phyloP scores from a whole-genome alignment of 106 monocot genomes.

The Dendrobium catenatum region DNA sequence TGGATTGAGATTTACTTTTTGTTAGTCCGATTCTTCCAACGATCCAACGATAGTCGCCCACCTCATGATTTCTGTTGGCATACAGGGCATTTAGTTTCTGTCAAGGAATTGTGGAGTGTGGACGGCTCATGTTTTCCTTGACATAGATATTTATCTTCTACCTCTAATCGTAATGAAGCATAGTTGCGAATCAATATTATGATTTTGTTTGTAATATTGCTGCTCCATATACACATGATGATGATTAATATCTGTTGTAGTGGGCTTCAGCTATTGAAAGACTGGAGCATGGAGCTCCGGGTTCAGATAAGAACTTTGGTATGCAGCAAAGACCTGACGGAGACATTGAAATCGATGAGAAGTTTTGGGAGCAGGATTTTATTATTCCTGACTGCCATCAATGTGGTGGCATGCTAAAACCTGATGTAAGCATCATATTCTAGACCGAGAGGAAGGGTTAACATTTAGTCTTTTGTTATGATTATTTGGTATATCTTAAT shows the following conservation, averaged over 20 bases:
- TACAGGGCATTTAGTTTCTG: neutral
- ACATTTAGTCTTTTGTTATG: neutral
- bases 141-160: neutral
- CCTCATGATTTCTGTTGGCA: too few relatives aligned
- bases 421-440: conserved; percentile 65
- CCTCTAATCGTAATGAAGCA: neutral
- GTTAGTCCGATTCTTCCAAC: too few relatives aligned
- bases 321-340: conserved; percentile 97
- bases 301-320: conserved; percentile 95
- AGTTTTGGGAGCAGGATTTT: conserved; percentile 93
- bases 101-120: neutral
- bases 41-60: too few relatives aligned
- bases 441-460: neutral
- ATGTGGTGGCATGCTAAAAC: conserved; percentile 90
- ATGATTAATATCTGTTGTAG: conserved; percentile 35
- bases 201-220: neutral
- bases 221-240: conserved; percentile 7
- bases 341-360: conserved; percentile 95
- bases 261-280: conserved; percentile 92
- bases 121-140: neutral
- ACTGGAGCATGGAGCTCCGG: conserved; percentile 54
- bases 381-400: conserved; percentile 69
- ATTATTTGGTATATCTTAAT: neutral
- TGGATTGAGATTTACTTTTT: too few relatives aligned
- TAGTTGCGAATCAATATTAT: neutral